Base-by-base conservation (phyloP, 2,329 filamentous ascomycete species). In the Arthrobotrys sinensis region DNA sequence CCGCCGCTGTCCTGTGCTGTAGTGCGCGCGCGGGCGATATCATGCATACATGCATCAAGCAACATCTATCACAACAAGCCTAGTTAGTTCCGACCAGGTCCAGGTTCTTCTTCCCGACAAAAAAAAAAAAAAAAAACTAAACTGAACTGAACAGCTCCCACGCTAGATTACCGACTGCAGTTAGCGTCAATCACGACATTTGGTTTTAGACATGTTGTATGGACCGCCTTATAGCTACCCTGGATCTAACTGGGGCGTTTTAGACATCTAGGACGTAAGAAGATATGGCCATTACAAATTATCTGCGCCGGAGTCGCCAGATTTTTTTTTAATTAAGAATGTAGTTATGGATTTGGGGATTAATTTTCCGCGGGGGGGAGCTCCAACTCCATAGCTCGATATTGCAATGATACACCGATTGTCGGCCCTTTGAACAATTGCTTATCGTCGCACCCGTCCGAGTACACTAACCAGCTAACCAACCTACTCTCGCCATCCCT, bases 101-200 rank as follows among this genome's bases (percentile, higher is more conserved):
- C 24, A 28, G 24, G 40, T 7, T 14, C n/a, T 8, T n/a, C 40
- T 14, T 16, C 14, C 11, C 16, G 55, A 38, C 55, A 38, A 43
- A 7, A 45, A 45, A 14, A 45, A 45, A 45, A 45, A 60, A 28
- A 43, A 60, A 60, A 19, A n/a, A n/a, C n/a, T n/a, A n/a, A n/a
- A n/a, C n/a, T n/a, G n/a, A n/a, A n/a, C n/a, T n/a, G n/a, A n/a
- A n/a, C n/a, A n/a, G 14, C 45, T 40, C 52, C 52, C 52, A 57
- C 52, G 52, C 32, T 57, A 40, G n/a, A 57, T 57, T 57, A 19
- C 52, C 32, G 3, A 28, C 2, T 3, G 6, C 8, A 46, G 67
- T n/a, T 62, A 67, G 70, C 70, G 52, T 43, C 63, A 63, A 75
- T 75, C 52, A 75, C 52, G 52, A 46, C 63, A 75, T 75, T 55